A percentile compares a stretch with the other conserved stretches of the same genome.
These are phyloP conservation scores for Pseudocercospora vitis DNA, from an alignment of 2,329 filamentous ascomycete species.

Conservation along the genomic window DNA sequence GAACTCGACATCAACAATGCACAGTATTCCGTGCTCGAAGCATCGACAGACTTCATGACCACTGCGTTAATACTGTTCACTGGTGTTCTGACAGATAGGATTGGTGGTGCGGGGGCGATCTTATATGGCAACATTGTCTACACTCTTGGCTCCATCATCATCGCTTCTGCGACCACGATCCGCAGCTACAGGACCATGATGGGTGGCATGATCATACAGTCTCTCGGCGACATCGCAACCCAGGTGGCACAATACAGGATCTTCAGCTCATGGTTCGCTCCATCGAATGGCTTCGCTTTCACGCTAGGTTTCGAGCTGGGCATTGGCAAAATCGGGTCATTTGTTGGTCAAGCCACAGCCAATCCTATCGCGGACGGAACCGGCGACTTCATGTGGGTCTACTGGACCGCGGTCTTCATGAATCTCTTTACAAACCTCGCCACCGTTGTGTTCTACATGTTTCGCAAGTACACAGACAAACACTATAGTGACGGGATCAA, in stretches of 20 bases:
- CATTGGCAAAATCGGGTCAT: slow-evolving; percentile 61
- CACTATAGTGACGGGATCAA: slow-evolving; percentile 47
- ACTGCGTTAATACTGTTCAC: slow-evolving; percentile 56
- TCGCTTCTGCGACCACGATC: slow-evolving; percentile 58
- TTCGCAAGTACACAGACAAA: slow-evolving; percentile 53
- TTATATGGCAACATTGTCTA: slow-evolving; percentile 63
- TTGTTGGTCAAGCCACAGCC: slow-evolving; percentile 61
- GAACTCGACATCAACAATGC: slow-evolving; percentile 60
- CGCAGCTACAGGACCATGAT: slow-evolving; percentile 63
- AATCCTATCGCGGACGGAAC: slow-evolving; percentile 60
- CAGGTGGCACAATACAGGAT: slow-evolving; percentile 66
- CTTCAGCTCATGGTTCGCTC: slow-evolving; percentile 65
- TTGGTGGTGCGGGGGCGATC: slow-evolving; percentile 60
- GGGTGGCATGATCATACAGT: slow-evolving; percentile 55
- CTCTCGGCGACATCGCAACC: slow-evolving; percentile 63
- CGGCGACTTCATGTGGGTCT: slow-evolving; percentile 62
- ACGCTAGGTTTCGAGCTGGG: slow-evolving; percentile 62
- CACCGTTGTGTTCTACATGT: slow-evolving; percentile 57
- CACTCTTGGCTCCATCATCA: slow-evolving; percentile 58
- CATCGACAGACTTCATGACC: slow-evolving; percentile 63
- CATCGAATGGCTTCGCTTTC: slow-evolving; percentile 61
- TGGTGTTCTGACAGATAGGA: slow-evolving; percentile 58
- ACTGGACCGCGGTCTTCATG: slow-evolving; percentile 63
- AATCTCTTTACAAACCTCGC: slow-evolving; percentile 62
- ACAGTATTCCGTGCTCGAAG: slow-evolving; percentile 59